phyloP scores from a whole-genome alignment of 2,329 filamentous ascomycete species.

The Elsinoe necatrix region DNA sequence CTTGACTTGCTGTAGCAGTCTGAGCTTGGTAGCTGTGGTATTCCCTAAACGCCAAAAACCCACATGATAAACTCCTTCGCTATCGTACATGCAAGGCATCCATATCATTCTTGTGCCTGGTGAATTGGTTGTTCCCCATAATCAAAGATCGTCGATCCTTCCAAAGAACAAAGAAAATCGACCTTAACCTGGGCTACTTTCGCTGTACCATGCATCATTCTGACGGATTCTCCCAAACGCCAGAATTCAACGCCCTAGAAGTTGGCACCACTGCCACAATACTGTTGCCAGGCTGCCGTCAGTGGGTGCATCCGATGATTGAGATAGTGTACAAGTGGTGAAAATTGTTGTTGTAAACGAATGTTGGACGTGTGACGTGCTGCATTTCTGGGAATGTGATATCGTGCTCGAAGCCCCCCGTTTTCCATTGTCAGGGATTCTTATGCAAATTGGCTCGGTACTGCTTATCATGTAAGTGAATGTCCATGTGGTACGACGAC shows the following conservation, averaged over 20 bases:
- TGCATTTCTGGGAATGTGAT: no score
- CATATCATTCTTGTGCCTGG: neutral
- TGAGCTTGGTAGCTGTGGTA: neutral
- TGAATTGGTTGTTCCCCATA: neutral
- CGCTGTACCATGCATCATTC: no score
- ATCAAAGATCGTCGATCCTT: neutral
- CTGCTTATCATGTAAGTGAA: no score
- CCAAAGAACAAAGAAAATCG: neutral
- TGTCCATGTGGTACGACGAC: neutral
- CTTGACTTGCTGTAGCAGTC: constrained; percentile 4
- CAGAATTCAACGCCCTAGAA: no score
- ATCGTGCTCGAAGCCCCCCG: no score
- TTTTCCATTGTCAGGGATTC: no score
- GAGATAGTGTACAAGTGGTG: neutral
- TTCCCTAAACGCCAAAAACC: neutral
- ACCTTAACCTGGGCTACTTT: no score
- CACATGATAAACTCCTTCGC: constrained; percentile 3
- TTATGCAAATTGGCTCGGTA: no score
- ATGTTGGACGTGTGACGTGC: no score
- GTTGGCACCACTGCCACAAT: no score
- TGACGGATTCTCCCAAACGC: neutral
- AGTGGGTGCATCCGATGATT: neutral
- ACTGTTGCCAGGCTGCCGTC: neutral
- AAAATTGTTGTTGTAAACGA: neutral
- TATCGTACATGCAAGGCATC: neutral